Base-by-base conservation (phyloP, 2,329 filamentous ascomycete genomes). In the Paracorniculantispora psalliotae region DNA sequence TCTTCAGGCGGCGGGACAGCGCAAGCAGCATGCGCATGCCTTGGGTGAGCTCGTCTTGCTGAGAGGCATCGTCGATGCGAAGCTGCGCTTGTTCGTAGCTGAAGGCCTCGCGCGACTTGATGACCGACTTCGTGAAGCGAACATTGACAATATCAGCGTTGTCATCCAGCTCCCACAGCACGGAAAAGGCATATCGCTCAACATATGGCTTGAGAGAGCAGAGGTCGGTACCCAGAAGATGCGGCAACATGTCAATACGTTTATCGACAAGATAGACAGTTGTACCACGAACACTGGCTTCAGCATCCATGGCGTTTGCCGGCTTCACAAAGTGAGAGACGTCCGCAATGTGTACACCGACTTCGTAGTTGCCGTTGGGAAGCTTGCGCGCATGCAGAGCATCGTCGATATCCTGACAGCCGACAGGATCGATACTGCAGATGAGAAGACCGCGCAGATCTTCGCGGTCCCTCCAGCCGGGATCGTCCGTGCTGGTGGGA, bases 241-340 rank as follows among this genome's bases (percentile, higher is more conserved):
- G 92, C 1, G 96, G 96, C 72, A 99, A 82, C 96, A 99, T 99
- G 78, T 99, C 96, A 67, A 99, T 99, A 67, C 94, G 92, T 80
- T 99, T 99, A 75, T 99, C 94, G 3, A 99, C 94, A 17, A 99
- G 80, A 71, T 99, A 99, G 28, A 99, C 94, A 0, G 93, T 97
- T 4, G 94, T 97, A 62, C 94, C 94, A 67, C 94, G 88, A 68
- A 96, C 85, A 69, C 91, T 94, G 3, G 94, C 94, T 75, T 99
- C 94, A 50, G 87, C 84, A 71, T 99, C 96, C 94, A 99, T 99
- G 57, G 94, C 89, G 68, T 93, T 99, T 72, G 90, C 92, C 26
- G 96, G 92, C 75, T 94, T 96, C 68, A 99, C 94, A 70, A 99
- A 99, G 75, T 99, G 90, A 10, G 94, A 97, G n/a, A 99, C 94